Conservation (phyloP, 192 early-diverging fungal species). For the Gryganskiella cystojenkinii region DNA sequence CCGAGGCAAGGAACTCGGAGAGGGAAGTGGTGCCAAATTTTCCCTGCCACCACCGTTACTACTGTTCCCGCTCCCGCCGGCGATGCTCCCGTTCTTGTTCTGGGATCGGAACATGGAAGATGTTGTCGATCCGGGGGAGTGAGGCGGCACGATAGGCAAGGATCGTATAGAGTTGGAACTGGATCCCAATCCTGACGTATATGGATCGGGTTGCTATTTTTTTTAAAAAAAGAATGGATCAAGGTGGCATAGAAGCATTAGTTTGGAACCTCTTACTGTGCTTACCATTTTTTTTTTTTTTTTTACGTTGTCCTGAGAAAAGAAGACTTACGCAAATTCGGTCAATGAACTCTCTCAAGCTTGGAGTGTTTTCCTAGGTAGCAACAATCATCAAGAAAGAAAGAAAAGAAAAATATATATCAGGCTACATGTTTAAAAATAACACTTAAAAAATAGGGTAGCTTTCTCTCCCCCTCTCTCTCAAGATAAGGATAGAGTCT, state of each 20-base stretch:
- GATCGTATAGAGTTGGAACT: slow-evolving; percentile 37
- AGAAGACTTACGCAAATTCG: slow-evolving; percentile 58
- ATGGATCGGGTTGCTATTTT: slow-evolving; percentile 9
- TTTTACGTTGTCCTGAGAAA: not conserved
- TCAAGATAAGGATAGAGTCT: no score
- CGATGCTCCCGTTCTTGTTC: slow-evolving; percentile 12
- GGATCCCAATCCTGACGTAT: slow-evolving; percentile 10
- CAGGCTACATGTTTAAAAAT: not conserved
- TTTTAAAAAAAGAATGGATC: not conserved
- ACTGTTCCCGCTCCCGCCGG: slow-evolving; percentile 1
- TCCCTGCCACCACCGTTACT: not conserved
- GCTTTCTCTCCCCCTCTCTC: no score
- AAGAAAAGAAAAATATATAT: not conserved
- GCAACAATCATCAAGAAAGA: not conserved
- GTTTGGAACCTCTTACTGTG: not conserved
- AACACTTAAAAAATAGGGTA: not conserved
- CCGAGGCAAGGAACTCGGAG: slow-evolving; percentile 13
- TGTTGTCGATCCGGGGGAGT: slow-evolving; percentile 24
- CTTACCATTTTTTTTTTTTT: not conserved
- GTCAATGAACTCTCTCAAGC: slow-evolving; percentile 72
- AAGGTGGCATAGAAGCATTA: not conserved
- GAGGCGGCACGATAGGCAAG: slow-evolving; percentile 8
- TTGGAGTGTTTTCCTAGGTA: slow-evolving; percentile 62
- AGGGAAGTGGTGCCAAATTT: slow-evolving; percentile 8
- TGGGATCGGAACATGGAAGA: slow-evolving; percentile 23